These are phyloP conservation scores for Penicillium verhagenii DNA, from an alignment of 495 filamentous ascomycete species.

Conservation along the genomic window DNA sequence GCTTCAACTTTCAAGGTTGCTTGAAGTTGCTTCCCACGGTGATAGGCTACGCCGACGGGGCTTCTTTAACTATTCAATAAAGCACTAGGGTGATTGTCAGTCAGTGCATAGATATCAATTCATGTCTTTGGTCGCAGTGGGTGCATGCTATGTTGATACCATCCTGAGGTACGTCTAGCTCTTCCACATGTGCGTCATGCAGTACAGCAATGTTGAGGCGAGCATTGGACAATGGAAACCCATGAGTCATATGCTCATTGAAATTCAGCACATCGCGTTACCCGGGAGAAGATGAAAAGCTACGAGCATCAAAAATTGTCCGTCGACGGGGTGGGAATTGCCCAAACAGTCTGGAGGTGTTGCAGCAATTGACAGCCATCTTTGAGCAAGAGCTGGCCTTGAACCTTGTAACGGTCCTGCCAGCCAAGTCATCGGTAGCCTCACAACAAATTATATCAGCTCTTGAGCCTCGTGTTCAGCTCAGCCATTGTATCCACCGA, in stretches of 20 bases:
- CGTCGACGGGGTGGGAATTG: slow-evolving; percentile 71
- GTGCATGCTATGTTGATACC: slow-evolving; percentile 68
- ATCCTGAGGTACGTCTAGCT: slow-evolving; percentile 57
- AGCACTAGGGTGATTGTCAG: background rate
- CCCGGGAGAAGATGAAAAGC: slow-evolving; percentile 68
- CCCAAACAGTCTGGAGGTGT: slow-evolving; percentile 67
- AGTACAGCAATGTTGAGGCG: too few species aligned
- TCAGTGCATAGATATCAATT: background rate
- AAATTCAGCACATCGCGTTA: slow-evolving; percentile 58
- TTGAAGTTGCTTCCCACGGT: background rate
- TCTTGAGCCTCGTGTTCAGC: slow-evolving; percentile 44
- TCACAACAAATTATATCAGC: slow-evolving; percentile 38
- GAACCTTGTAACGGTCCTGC: slow-evolving; percentile 44
- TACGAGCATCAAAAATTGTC: slow-evolving; percentile 57
- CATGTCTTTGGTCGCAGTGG: slow-evolving; percentile 56
- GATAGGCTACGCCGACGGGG: too few species aligned
- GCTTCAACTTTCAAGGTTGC: background rate
- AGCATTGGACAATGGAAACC: too few species aligned
- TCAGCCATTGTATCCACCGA: slow-evolving; percentile 59
- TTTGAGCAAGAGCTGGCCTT: slow-evolving; percentile 19
- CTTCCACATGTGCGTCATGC: slow-evolving; percentile 5
- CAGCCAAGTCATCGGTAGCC: slow-evolving; percentile 36
- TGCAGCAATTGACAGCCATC: slow-evolving; percentile 53
- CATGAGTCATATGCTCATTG: background rate
- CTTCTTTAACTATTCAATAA: background rate